A percentile compares a stretch with the other conserved stretches of the same genome.
Evolutionary conservation across 805 yeast genomes (phyloP).

Genomic region (Saccharomycopsis lassenensis): DNA sequence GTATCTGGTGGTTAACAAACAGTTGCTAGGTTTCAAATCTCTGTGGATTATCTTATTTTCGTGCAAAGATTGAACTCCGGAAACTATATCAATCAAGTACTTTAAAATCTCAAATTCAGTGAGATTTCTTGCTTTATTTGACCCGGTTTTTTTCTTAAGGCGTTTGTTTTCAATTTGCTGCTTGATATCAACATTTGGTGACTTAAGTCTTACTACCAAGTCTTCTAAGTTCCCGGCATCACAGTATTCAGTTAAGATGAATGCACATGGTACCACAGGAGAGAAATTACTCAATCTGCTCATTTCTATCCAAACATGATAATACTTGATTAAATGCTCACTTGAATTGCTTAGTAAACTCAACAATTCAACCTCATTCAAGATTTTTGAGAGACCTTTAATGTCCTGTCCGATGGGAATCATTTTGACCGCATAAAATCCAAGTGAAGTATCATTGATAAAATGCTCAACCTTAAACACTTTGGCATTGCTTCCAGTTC

Average conservation of each 20-base stretch:
- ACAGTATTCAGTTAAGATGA: slow-evolving; percentile 77
- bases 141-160: slow-evolving; percentile 2
- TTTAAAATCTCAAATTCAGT: slow-evolving; percentile 52
- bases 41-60: slow-evolving; percentile 70
- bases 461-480: slow-evolving; percentile 76
- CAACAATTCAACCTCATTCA: slow-evolving; percentile 69
- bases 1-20: slow-evolving; percentile 36
- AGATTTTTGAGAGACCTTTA: slow-evolving; percentile 54
- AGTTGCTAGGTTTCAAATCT: slow-evolving; percentile 83
- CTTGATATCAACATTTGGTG: slow-evolving; percentile 27
- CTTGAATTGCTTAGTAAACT: slow-evolving; percentile 36
- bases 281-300: slow-evolving; percentile 42
- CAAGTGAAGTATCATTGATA: slow-evolving; percentile 58
- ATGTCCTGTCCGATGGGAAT: slow-evolving; percentile 74
- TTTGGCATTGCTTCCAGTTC: slow-evolving; percentile 77
- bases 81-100: slow-evolving; percentile 54
- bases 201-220: slow-evolving; percentile 31
- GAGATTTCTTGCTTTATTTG: slow-evolving; percentile 26
- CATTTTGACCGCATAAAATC: slow-evolving; percentile 75
- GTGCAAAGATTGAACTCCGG: slow-evolving; percentile 67
- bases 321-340: slow-evolving; percentile 66
- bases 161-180: slow-evolving; percentile 21
- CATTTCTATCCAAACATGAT: slow-evolving; percentile 86
- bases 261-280: slow-evolving; percentile 50
- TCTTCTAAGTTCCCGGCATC: slow-evolving; percentile 82